Base-by-base conservation (phyloP, 169 alveolate genomes). In the Cryptosporidium sp. region DNA sequence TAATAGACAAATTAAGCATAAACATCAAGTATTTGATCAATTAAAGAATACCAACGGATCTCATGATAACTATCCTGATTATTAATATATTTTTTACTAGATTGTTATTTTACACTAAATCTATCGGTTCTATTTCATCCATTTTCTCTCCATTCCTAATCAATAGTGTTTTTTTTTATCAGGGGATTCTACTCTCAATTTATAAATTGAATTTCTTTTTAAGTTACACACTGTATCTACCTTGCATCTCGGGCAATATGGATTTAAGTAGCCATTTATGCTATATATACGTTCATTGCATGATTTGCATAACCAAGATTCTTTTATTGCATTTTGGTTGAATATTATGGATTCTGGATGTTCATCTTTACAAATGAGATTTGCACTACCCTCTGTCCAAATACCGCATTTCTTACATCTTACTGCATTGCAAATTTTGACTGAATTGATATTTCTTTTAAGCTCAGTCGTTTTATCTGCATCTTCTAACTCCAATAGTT, bases 191-290 rank as follows among this genome's bases (percentile, higher is more conserved):
- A 18, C 33, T 21, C 62, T 61, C 67, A 62, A 62, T 48, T 44
- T 80, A 29, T 80, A 80, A 16, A 80, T 80, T n/a, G 89, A 80
- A 14, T 21, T 80, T 16, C 52, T 80, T 29, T 26, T 80, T 26
- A 80, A 39, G 35, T 80, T 80, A 5, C 80, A 60, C 12, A 48
- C 42, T 2, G 75, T 80, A 21, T 80, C 68, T 18, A n/a, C 21
- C 45, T 80, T 80, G 26, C 89, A 80, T 9, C 6, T 37, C 14
- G 89, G 89, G 37, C 89, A 80, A 44, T 80, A 80, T 14, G 89
- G 62, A n/a, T 44, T 80, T n/a, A 35, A 23, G 37, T 80, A 80
- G 8, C 68, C 53, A 48, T 65, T 62, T 60, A 80, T 62, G 33
- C 80, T 60, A 44, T 80, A 65, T 23, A 80, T 29, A 5, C 48